Base-by-base conservation (phyloP, 2,329 filamentous ascomycete genomes). In the Cladosporium velox region DNA sequence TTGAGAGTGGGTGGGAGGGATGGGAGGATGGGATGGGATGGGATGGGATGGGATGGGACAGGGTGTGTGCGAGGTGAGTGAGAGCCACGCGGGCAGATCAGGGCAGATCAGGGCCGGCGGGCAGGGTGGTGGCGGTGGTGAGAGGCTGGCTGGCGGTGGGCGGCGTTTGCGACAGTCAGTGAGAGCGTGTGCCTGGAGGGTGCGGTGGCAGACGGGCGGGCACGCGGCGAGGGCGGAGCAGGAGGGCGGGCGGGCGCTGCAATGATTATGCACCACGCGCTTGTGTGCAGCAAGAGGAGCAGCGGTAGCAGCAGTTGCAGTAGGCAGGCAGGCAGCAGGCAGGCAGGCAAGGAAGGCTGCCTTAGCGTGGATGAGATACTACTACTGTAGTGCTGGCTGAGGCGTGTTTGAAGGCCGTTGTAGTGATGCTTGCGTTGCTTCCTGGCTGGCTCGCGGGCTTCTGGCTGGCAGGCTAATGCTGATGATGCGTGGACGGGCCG, bases 281-380 rank as follows among this genome's bases (percentile, higher is more conserved):
- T 64, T 64, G 51, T 64, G 61, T 57, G 61, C 61, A 64, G 61
- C 61, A 47, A 38, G 49, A 32, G 34, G 49, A 41, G 47, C 7
- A 32, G 51, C 14, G 24, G 24, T 28, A 10, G 34, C 14, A 51
- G 24, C 38, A 24, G 60, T 32, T 49, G 58, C 24, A 11, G 32
- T 11, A 47, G 21, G 41, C 30, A 62, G 21, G 60, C 59, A 64
- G 44, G 60, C 60, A 64, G 60, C 49, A 55, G 51, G 60, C 61
- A 35, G 24, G 60, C 60, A 64, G 47, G 51, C 61, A 64, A 64
- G 61, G 61, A 34, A 57, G 51, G 61, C 61, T 57, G 51, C 61
- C 51, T 64, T 64, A 64, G 61, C 59, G 35, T 24, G 41, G n/a
- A 21, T 24, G 41, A 12, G 8, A 21, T 11, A 47, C 41, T 44